Conservation (phyloP, 768 basidiomycete genomes). For the Termitomyces sp. region DNA sequence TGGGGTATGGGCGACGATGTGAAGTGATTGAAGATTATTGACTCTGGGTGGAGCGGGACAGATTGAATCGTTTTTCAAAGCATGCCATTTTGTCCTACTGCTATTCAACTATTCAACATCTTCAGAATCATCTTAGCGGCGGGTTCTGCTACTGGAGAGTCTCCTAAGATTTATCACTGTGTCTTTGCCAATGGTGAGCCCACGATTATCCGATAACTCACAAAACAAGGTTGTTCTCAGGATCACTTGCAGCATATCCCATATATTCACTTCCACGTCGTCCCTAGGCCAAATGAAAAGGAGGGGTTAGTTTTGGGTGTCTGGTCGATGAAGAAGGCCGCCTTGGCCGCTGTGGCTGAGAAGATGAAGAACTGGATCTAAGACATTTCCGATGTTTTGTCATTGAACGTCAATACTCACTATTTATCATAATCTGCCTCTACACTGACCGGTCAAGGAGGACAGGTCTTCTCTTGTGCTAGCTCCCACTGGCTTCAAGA, state of each 20-base stretch:
- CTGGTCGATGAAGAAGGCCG: conserved; percentile 33
- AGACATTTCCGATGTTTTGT: background rate
- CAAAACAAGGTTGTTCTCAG: background rate
- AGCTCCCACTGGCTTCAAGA: no score
- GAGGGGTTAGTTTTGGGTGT: conserved; percentile 34
- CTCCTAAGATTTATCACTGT: no score
- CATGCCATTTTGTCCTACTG: background rate
- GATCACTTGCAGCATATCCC: conserved; percentile 34
- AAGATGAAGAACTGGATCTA: conserved; percentile 26
- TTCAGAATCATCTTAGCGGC: no score
- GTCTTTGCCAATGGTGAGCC: no score
- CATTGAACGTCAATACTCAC: no score
- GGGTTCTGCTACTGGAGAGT: no score
- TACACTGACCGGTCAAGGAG: no score
- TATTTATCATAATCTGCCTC: no score
- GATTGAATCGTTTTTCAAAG: background rate
- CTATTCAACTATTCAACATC: background rate
- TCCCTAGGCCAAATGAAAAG: conserved; percentile 37
- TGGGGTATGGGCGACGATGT: conserved; percentile 63
- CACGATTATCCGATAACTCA: no score
- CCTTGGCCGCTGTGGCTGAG: conserved; percentile 23
- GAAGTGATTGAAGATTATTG: conserved; percentile 28
- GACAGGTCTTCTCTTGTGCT: no score
- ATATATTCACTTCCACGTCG: conserved; percentile 48
- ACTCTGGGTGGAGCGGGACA: conserved; percentile 27